Percentiles rank a stretch among this genome's conserved stretches.
Evolutionary conservation across 805 yeast species (phyloP).

Genomic region (Metschnikowia dekortorum): DNA sequence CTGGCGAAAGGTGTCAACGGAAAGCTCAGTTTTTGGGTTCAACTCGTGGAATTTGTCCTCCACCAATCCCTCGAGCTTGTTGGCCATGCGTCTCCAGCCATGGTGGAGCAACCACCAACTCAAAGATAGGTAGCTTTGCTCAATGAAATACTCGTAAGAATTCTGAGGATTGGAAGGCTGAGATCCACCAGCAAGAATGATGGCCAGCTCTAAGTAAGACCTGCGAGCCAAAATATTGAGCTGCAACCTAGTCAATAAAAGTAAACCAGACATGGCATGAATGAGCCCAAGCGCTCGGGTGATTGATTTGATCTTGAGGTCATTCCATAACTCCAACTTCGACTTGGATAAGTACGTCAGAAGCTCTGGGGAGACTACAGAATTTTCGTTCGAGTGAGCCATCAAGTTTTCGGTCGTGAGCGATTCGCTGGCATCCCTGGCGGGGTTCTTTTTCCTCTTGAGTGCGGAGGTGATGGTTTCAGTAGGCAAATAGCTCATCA

Average conservation of each 20-base stretch:
- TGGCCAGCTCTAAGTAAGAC: slow-evolving; percentile 76
- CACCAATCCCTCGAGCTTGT: slow-evolving; percentile 53
- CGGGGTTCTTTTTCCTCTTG: slow-evolving; percentile 49
- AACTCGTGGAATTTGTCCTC: slow-evolving; percentile 55
- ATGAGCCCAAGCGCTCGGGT: slow-evolving; percentile 68
- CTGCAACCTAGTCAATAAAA: slow-evolving; percentile 80
- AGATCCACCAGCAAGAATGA: slow-evolving; percentile 58
- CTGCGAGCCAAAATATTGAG: slow-evolving; percentile 83
- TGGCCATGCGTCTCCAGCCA: slow-evolving; percentile 66
- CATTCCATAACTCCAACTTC: slow-evolving; percentile 69
- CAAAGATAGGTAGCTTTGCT: slow-evolving; percentile 78
- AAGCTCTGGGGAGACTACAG: slow-evolving; percentile 15
- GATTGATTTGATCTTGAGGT: slow-evolving; percentile 68
- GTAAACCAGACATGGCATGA: slow-evolving; percentile 63
- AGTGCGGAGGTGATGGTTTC: slow-evolving; percentile 69
- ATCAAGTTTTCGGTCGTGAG: slow-evolving; percentile 41
- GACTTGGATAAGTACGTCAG: slow-evolving; percentile 23
- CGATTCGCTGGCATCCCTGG: slow-evolving; percentile 36
- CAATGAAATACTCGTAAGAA: slow-evolving; percentile 51
- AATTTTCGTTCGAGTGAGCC: slow-evolving; percentile 27
- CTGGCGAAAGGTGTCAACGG: slow-evolving; percentile 55
- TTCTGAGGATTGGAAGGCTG: slow-evolving; percentile 10
- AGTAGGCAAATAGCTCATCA: slow-evolving; percentile 59
- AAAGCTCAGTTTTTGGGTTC: slow-evolving; percentile 69
- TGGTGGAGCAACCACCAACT: slow-evolving; percentile 92